Evolutionary conservation across 2,329 filamentous ascomycete genomes (phyloP).

Genomic region (Davidsoniella eucalypti): DNA sequence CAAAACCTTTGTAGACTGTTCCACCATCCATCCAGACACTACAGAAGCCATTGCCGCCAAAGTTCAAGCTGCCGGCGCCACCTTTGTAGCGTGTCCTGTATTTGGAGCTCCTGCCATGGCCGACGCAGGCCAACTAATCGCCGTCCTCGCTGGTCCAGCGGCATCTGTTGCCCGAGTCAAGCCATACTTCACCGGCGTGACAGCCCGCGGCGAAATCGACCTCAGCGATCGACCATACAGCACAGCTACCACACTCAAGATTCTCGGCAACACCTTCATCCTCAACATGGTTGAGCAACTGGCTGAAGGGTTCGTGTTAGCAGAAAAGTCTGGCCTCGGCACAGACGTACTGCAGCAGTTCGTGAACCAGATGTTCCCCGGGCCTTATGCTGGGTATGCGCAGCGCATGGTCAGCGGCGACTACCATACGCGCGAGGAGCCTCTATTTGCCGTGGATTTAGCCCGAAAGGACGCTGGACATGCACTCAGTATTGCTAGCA

Average conservation of each 20-base stretch:
- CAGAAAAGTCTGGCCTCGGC: slow-evolving; percentile 67
- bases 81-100: slow-evolving; percentile 56
- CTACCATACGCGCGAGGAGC: slow-evolving; percentile 59
- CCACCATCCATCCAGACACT: slow-evolving; percentile 72
- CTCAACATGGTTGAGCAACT: slow-evolving; percentile 68
- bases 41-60: slow-evolving; percentile 47
- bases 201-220: slow-evolving; percentile 51
- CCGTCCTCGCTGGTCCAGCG: slow-evolving; percentile 52
- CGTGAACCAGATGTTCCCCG: slow-evolving; percentile 57
- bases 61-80: slow-evolving; percentile 41
- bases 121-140: slow-evolving; percentile 53
- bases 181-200: slow-evolving; percentile 59
- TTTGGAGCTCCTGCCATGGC: slow-evolving; percentile 59
- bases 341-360: slow-evolving; percentile 53
- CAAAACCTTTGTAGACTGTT: slow-evolving; percentile 77
- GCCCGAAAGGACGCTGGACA: slow-evolving; percentile 71
- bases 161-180: slow-evolving; percentile 44
- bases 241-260: slow-evolving; percentile 55
- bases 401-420: slow-evolving; percentile 58
- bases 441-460: slow-evolving; percentile 69
- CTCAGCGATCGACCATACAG: slow-evolving; percentile 52
- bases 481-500: slow-evolving; percentile 48
- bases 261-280: slow-evolving; percentile 77
- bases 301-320: slow-evolving; percentile 60
- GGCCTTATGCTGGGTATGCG: slow-evolving; percentile 59